phyloP scores from a whole-genome alignment of 2,329 filamentous ascomycete genomes.

The Cladosporium sphaerospermum region DNA sequence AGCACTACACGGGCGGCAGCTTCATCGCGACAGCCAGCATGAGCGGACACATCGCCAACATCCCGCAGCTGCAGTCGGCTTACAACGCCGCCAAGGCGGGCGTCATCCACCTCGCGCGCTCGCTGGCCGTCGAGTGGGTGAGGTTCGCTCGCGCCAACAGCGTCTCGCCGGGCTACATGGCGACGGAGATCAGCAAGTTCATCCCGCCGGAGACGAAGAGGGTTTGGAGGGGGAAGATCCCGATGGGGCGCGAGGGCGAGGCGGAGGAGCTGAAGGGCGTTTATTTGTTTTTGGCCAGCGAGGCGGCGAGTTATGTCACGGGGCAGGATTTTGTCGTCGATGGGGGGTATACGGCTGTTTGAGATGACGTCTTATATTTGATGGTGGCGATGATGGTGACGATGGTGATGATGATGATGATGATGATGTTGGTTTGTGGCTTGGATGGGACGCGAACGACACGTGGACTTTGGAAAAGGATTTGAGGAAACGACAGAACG shows the following conservation, averaged over 20 bases:
- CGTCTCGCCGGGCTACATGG: conserved; percentile 69
- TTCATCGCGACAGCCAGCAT: conserved; percentile 73
- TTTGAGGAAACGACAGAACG: too few species aligned
- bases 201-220: conserved; percentile 60
- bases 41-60: conserved; percentile 70
- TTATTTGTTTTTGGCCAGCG: conserved; percentile 73
- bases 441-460: too few species aligned
- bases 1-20: conserved; percentile 25
- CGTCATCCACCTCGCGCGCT: conserved; percentile 50
- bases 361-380: not conserved
- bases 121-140: conserved; percentile 70
- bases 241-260: conserved; percentile 70
- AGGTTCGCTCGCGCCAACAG: conserved; percentile 67
- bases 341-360: conserved; percentile 54
- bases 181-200: conserved; percentile 65
- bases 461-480: too few species aligned
- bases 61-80: conserved; percentile 66
- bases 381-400: too few species aligned
- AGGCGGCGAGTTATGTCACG: conserved; percentile 78
- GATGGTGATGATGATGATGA: too few species aligned
- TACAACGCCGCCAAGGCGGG: conserved; percentile 32
- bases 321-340: conserved; percentile 62
- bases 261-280: conserved; percentile 73
- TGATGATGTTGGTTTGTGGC: too few species aligned
- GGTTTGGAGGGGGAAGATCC: conserved; percentile 71